These are phyloP conservation scores for Phytophthora fragariae DNA, from an alignment of 352 stramenopile genomes.

Conservation along the genomic window DNA sequence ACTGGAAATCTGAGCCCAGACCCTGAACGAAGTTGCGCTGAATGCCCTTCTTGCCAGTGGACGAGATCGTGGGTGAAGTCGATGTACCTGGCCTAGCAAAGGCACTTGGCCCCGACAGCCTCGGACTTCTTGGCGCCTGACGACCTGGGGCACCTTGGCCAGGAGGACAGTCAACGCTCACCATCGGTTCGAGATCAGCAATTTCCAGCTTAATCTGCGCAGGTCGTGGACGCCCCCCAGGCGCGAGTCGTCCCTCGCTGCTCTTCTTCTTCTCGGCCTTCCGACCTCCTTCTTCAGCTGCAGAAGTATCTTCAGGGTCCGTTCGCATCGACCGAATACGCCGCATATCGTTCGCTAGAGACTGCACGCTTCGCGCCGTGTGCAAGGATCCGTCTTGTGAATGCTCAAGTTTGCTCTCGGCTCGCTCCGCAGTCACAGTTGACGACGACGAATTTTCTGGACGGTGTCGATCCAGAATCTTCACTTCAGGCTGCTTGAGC, in stretches of 20 bases:
- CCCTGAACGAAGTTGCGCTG: constrained; percentile 75
- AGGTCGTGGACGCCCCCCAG: constrained; percentile 33
- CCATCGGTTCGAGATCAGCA: constrained; percentile 44
- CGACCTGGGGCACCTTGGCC: constrained; percentile 33
- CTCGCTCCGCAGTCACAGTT: constrained; percentile 28
- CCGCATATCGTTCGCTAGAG: constrained; percentile 81
- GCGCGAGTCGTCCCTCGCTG: constrained; percentile 12
- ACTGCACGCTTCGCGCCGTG: constrained; percentile 81
- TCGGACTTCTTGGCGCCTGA: constrained; percentile 56
- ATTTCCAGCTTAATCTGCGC: constrained; percentile 86
- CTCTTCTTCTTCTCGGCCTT: constrained; percentile 70
- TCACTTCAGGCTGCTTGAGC: constrained; percentile 72
- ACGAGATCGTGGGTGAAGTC: constrained; percentile 50
- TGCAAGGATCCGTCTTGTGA: constrained; percentile 45
- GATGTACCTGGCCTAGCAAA: constrained; percentile 41
- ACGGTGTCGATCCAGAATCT: constrained; percentile 56
- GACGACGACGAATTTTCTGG: constrained; percentile 19
- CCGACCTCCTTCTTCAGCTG: constrained; percentile 35
- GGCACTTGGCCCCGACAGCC: constrained; percentile 32
- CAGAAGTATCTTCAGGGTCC: constrained; percentile 28
- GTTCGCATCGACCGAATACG: constrained; percentile 70
- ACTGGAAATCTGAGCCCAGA: constrained; percentile 71
- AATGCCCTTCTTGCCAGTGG: constrained; percentile 72
- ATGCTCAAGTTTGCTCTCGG: constrained; percentile 55
- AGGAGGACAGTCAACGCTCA: constrained; percentile 24